Base-by-base conservation (phyloP, 2,329 filamentous ascomycete species). In the Rutstroemia sp. region DNA sequence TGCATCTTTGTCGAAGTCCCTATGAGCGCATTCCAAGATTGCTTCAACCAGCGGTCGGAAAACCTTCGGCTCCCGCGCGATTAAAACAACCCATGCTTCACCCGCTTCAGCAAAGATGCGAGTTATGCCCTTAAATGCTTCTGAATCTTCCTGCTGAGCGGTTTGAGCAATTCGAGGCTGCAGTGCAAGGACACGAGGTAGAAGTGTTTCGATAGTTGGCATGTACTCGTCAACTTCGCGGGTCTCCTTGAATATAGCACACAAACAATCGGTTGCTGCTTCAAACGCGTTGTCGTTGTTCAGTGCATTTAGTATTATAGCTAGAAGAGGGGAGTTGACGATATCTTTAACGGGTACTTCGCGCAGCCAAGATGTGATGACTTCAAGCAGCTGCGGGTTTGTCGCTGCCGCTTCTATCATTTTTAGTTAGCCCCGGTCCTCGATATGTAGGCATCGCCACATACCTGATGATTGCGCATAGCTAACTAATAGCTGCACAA, bases 361-460 rank as follows among this genome's bases (percentile, higher is more conserved):
- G 64, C 91, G 84, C 63, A 97, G 81, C 94, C 94, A 99, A 3
- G 94, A 96, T 34, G 91, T 95, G 65, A 97, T 91, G 70, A 94
- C 97, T 67, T 96, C 90, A 70, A 97, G 84, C 48, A 99, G 80
- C 67, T 92, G 88, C 2, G 92, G 92, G 68, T 96, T 96, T 60
- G 86, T 87, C 8, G 90, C 82, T 23, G 92, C 91, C 48, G 83
- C 76, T 51, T 80, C 90, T 91, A 66, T 63, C 58, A 21, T 45
- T 34, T 41, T 58, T 66, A 65, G 23, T 69, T 54, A 65, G 30
- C 58, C 39, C 48, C 34, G 19, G 41, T 27, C 23, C 66, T 62
- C 59, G 16, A 45, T 23, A 12, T 19, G 50, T 17, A 45, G 16
- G 2, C 5, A 25, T 30, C 9, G 19, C n/a, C 23, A 76, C 81